Evolutionary conservation across 495 filamentous ascomycete species (phyloP).

Genomic region (Neohortaea acidophila): DNA sequence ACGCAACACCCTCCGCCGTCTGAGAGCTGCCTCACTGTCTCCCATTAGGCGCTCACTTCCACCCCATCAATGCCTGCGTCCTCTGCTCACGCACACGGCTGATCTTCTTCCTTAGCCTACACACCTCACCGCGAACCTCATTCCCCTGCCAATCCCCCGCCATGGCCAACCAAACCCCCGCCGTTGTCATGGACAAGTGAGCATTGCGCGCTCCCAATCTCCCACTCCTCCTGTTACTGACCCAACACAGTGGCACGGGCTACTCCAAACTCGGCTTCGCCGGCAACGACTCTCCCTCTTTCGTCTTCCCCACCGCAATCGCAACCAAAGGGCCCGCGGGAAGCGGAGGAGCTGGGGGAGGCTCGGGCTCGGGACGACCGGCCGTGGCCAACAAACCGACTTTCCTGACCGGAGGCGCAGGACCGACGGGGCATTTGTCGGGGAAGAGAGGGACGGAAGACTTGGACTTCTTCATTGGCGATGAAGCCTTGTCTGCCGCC

Average conservation of each 20-base stretch:
- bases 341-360: constrained; percentile 51
- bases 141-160: constrained; percentile 11
- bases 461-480: constrained; percentile 96
- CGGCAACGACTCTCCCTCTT: constrained; percentile 96
- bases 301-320: constrained; percentile 97
- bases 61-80: no score
- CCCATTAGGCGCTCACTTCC: no score
- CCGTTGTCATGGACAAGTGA: constrained; percentile 99
- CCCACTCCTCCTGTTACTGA: background rate
- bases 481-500: constrained; percentile 76
- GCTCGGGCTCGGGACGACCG: constrained; percentile 72
- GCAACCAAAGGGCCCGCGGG: constrained; percentile 71
- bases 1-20: constrained; percentile 5
- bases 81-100: no score
- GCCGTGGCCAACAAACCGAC: constrained; percentile 86
- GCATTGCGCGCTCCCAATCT: constrained; percentile 29
- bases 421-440: constrained; percentile 63
- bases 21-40: no score
- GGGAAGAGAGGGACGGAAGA: constrained; percentile 93
- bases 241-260: constrained; percentile 70
- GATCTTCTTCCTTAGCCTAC: no score
- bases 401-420: constrained; percentile 83
- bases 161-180: constrained; percentile 96
- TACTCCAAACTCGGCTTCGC: constrained; percentile 98
- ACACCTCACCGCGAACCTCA: no score